A percentile compares a stretch with the other conserved stretches of the same genome.
Conservation (phyloP, 192 early-diverging fungal genomes). For the Paraglomus occultum region DNA sequence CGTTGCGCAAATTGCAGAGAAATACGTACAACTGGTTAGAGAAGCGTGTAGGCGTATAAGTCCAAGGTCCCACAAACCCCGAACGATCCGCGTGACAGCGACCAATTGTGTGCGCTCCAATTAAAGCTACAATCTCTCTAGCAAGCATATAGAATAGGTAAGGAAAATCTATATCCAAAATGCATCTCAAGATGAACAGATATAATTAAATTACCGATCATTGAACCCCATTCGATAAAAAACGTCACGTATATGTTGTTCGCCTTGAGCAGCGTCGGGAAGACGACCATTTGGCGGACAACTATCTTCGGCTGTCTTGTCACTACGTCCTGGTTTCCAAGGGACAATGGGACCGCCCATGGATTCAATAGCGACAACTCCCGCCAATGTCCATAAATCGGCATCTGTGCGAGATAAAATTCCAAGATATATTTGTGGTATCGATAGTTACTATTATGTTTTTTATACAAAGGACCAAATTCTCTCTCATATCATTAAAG, state of each 20-base stretch:
- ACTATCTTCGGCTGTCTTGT: slow-evolving; percentile 46
- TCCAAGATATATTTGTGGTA: too few species aligned
- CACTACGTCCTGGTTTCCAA: slow-evolving; percentile 62
- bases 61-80: slow-evolving; percentile 60
- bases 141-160: not conserved
- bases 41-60: slow-evolving; percentile 42
- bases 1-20: not conserved
- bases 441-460: too few species aligned
- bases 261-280: slow-evolving; percentile 60
- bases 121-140: slow-evolving; percentile 66
- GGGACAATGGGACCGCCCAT: slow-evolving; percentile 68
- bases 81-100: slow-evolving; percentile 62
- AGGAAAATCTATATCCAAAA: not conserved
- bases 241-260: slow-evolving; percentile 55
- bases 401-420: slow-evolving; percentile 44
- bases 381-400: slow-evolving; percentile 77
- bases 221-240: slow-evolving; percentile 73
- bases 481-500: not conserved
- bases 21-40: slow-evolving; percentile 48
- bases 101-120: slow-evolving; percentile 66
- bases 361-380: slow-evolving; percentile 62
- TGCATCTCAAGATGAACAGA: not conserved
- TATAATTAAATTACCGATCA: slow-evolving; percentile 29
- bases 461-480: too few species aligned
- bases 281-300: slow-evolving; percentile 67